These are phyloP conservation scores for Tricholoma furcatifolium DNA, from an alignment of 768 basidiomycete genomes.

Conservation along the genomic window DNA sequence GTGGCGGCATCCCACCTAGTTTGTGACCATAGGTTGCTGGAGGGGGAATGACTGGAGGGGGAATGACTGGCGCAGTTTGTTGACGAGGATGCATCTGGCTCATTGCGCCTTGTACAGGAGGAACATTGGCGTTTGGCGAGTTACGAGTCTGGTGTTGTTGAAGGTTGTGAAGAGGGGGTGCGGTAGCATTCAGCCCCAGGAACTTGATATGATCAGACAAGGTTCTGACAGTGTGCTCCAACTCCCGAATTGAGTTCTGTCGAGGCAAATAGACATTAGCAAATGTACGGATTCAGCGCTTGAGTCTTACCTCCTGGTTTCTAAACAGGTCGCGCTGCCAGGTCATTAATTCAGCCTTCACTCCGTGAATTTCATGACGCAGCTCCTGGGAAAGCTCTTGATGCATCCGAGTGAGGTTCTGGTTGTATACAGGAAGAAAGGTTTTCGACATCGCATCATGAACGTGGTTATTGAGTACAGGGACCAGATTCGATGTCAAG, in stretches of 20 bases:
- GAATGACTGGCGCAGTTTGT: constrained; percentile 37
- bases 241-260: constrained; percentile 73
- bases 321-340: constrained; percentile 83
- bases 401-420: constrained; percentile 73
- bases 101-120: constrained; percentile 35
- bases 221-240: constrained; percentile 74
- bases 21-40: constrained; percentile 38
- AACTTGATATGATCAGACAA: constrained; percentile 84
- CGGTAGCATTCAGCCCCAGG: constrained; percentile 54
- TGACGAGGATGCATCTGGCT: constrained; percentile 41
- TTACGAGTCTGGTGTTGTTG: constrained; percentile 41
- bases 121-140: constrained; percentile 37
- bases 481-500: constrained; percentile 68
- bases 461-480: constrained; percentile 77
- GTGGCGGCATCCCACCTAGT: constrained; percentile 30
- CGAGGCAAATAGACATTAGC: constrained; percentile 8
- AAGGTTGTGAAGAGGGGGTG: constrained; percentile 38
- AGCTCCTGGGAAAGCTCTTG: constrained; percentile 79
- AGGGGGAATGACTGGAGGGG: constrained; percentile 30
- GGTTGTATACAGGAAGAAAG: constrained; percentile 73
- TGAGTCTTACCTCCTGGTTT: constrained; percentile 65
- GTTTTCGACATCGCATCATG: constrained; percentile 75
- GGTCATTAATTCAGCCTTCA: constrained; percentile 76
- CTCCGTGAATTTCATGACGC: constrained; percentile 66
- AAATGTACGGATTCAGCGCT: background rate